Evolutionary conservation across 2,329 filamentous ascomycete species (phyloP).

Genomic region (Emmonsia crescens): DNA sequence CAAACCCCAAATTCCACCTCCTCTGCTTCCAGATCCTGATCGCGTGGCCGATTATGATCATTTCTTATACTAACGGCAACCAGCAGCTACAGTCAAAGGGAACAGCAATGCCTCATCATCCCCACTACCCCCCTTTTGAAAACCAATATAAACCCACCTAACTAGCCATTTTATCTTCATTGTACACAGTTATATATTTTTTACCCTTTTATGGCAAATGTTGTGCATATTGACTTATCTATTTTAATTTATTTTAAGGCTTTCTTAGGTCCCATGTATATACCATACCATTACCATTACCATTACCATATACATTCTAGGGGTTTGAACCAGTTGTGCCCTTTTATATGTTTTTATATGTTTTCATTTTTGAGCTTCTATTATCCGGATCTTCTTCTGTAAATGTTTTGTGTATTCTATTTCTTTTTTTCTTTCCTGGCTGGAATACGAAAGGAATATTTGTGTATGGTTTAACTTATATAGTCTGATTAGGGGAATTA

Average conservation of each 20-base stretch:
- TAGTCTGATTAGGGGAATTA: not conserved
- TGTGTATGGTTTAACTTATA: not conserved
- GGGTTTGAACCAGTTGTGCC: not conserved
- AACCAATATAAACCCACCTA: not conserved
- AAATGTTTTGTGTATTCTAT: not conserved
- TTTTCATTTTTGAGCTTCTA: not conserved
- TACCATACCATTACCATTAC: no score
- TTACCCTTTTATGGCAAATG: not conserved
- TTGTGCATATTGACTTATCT: not conserved
- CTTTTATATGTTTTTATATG: not conserved
- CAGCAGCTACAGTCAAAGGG: not conserved
- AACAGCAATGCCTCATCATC: not conserved
- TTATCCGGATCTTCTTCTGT: not conserved
- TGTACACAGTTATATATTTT: not conserved
- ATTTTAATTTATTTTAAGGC: not conserved
- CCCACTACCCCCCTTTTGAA: not conserved
- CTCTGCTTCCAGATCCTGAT: not conserved
- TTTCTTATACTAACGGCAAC: not conserved
- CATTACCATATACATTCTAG: not conserved
- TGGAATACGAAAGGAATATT: not conserved
- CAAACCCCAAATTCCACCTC: not conserved
- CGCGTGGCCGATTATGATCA: not conserved
- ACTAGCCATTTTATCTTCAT: not conserved
- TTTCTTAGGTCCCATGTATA: not conserved
- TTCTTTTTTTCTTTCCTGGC: not conserved